Evolutionary conservation across 768 basidiomycete genomes (phyloP).

Genomic region (Kwoniella europaea): DNA sequence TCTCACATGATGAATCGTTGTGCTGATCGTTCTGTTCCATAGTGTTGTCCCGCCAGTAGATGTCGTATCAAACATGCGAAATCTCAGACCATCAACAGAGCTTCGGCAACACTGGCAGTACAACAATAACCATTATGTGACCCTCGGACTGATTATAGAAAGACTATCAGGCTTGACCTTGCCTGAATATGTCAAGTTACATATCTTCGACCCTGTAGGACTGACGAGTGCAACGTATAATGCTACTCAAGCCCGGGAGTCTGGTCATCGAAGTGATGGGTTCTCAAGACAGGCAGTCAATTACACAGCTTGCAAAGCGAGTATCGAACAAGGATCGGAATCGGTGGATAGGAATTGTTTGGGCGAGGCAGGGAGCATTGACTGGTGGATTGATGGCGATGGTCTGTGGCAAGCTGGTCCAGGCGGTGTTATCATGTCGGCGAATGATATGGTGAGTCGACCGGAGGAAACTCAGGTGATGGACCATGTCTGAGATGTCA

Average conservation of each 20-base stretch:
- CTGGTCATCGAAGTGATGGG: constrained; percentile 31
- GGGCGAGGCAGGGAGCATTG: constrained; percentile 21
- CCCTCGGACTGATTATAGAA: constrained; percentile 35
- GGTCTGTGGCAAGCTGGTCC: constrained; percentile 35
- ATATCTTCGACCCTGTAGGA: constrained; percentile 45
- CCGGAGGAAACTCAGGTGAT: not conserved
- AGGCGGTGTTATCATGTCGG: constrained; percentile 43
- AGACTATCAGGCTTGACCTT: constrained; percentile 30
- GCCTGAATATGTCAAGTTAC: constrained; percentile 31
- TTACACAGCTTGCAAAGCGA: constrained; percentile 16
- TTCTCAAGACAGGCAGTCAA: constrained; percentile 25
- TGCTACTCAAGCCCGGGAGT: constrained; percentile 22
- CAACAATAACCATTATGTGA: constrained; percentile 46
- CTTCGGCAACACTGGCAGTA: constrained; percentile 48
- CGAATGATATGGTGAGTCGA: constrained; percentile 45
- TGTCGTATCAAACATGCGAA: constrained; percentile 25
- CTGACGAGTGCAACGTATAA: constrained; percentile 42
- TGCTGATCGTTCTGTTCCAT: not conserved
- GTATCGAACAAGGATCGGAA: not conserved
- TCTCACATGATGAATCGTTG: not conserved
- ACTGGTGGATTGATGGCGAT: constrained; percentile 33
- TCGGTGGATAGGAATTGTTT: constrained; percentile 13
- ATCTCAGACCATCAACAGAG: constrained; percentile 46
- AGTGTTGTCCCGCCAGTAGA: constrained; percentile 4
- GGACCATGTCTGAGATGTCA: not conserved